phyloP scores from a whole-genome alignment of 768 basidiomycete genomes.

The Suillus lakei region DNA sequence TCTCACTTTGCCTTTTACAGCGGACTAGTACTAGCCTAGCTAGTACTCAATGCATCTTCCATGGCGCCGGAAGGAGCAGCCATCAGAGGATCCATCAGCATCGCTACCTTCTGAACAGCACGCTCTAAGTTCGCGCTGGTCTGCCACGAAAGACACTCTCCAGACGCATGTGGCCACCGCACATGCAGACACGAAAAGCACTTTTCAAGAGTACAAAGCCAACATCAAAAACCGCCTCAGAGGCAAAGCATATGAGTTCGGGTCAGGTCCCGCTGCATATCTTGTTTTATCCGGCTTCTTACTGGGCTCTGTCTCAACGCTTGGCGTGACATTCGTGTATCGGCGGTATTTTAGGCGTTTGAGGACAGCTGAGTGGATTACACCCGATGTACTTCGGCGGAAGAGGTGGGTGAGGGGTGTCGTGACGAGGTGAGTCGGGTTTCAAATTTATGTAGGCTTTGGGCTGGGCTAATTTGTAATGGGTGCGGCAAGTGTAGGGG shows the following conservation, averaged over 20 bases:
- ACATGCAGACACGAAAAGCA: not conserved
- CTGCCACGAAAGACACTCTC: not conserved
- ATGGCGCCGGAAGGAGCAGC: not conserved
- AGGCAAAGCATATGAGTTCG: not conserved
- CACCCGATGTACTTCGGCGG: conserved; percentile 59
- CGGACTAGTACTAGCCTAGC: not conserved
- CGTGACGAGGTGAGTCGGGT: conserved; percentile 71
- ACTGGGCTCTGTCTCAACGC: conserved; percentile 43
- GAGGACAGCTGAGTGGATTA: conserved; percentile 69
- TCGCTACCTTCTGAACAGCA: not conserved
- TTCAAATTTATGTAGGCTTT: not conserved
- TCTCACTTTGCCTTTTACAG: not conserved
- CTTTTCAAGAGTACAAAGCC: not conserved
- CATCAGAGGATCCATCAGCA: not conserved
- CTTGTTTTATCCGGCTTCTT: conserved; percentile 41
- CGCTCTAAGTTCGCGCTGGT: not conserved
- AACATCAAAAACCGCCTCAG: not conserved
- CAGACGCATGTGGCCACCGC: not conserved
- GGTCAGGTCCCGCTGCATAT: not conserved
- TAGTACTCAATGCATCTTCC: conserved; percentile 2
- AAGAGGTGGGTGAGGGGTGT: conserved; percentile 77
- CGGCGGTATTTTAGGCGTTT: conserved; percentile 62
- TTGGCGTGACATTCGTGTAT: conserved; percentile 44
- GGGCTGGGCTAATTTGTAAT: not conserved
- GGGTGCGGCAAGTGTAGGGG: conserved; percentile 64